Conservation (phyloP, 345 rosid species). For the Linum lewisii region DNA sequence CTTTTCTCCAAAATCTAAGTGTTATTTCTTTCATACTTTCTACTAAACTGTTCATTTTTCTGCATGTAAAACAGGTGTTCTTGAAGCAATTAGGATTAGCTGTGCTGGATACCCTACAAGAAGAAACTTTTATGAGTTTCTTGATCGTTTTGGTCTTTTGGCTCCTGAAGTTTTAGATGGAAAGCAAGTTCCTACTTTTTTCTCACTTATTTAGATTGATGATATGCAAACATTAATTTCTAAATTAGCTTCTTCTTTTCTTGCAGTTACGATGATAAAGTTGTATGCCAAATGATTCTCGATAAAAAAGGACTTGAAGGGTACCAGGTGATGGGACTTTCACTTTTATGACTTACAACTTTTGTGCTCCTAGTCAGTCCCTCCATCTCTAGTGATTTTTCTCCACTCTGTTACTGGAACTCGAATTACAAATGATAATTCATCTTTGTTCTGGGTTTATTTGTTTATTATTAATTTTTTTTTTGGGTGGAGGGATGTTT, state of each 20-base stretch:
- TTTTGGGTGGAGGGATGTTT: no score
- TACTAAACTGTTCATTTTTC: neutral
- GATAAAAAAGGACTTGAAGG: constrained; percentile 10
- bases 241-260: constrained; percentile 14
- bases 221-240: constrained; percentile 10
- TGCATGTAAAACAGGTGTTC: constrained; percentile 4
- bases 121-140: constrained; percentile 6
- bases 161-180: constrained; percentile 27
- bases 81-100: constrained; percentile 11
- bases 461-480: no score
- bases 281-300: constrained; percentile 7
- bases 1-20: neutral
- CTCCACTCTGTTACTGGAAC: neutral
- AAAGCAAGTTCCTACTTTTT: constrained; percentile 35
- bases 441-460: no score
- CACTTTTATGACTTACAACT: neutral
- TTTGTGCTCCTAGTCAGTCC: neutral
- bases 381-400: neutral
- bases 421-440: no score
- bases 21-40: neutral
- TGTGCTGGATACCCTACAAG: constrained; percentile 11
- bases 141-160: constrained; percentile 9
- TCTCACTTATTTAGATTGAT: neutral
- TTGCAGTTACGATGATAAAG: constrained; percentile 10
- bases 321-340: neutral